Conservation (phyloP, 2,329 filamentous ascomycete species). For the Fusarium hostae region DNA sequence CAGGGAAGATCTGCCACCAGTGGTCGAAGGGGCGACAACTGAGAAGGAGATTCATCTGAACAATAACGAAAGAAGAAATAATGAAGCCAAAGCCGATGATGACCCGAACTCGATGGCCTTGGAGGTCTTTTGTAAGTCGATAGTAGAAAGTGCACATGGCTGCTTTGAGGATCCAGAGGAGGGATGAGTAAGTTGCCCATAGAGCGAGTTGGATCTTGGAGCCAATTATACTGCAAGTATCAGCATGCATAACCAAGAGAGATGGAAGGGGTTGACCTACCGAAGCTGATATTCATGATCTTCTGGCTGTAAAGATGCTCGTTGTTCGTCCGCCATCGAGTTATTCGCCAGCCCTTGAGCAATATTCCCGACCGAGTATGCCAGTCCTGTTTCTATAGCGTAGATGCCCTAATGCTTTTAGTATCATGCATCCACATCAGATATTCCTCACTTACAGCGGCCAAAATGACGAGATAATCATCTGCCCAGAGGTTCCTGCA, state of each 20-base stretch:
- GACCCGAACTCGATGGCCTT: conserved; percentile 57
- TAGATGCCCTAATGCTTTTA: conserved; percentile 59
- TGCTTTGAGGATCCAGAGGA: conserved; percentile 66
- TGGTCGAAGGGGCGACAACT: conserved; percentile 63
- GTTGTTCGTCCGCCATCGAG: conserved; percentile 63
- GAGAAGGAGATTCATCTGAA: conserved; percentile 61
- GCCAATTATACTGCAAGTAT: conserved; percentile 57
- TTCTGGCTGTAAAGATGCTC: conserved; percentile 55
- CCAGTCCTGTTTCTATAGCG: conserved; percentile 60
- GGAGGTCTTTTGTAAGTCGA: conserved; percentile 59
- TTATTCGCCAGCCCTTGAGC: conserved; percentile 67
- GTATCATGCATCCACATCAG: not conserved
- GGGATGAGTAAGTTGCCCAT: conserved; percentile 64
- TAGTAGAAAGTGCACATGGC: conserved; percentile 68
- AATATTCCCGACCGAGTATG: conserved; percentile 61
- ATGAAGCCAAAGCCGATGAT: conserved; percentile 63
- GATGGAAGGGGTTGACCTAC: conserved; percentile 30
- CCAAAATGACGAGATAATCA: conserved; percentile 69
- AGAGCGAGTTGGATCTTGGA: conserved; percentile 67
- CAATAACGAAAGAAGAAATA: conserved; percentile 59
- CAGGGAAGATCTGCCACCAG: conserved; percentile 69
- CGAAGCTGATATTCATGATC: conserved; percentile 58
- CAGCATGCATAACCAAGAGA: not conserved
- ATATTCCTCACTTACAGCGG: conserved; percentile 52
- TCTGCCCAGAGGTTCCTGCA: conserved; percentile 63